Evolutionary conservation across 495 filamentous ascomycete species (phyloP).

Genomic region (Podospora pseudopauciseta): DNA sequence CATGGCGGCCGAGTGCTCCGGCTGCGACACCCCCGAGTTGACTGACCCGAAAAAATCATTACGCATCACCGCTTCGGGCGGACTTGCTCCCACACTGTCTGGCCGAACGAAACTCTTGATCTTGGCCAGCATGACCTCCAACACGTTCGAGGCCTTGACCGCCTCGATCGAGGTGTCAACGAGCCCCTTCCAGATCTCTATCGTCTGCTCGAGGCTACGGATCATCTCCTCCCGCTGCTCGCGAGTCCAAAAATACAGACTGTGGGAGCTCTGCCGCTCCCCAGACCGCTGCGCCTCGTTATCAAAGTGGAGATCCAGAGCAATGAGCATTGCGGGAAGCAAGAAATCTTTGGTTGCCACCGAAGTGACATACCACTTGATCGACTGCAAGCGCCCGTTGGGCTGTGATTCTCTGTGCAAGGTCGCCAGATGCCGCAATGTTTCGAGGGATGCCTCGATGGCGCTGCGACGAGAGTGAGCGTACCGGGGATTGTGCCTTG

Average conservation of each 20-base stretch:
- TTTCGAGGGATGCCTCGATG: conserved; percentile 72
- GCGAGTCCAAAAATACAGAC: conserved; percentile 62
- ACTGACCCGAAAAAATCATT: conserved; percentile 30
- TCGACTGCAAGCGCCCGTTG: conserved; percentile 64
- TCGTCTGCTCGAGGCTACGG: conserved; percentile 62
- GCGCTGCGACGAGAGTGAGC: conserved; percentile 76
- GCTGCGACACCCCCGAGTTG: conserved; percentile 39
- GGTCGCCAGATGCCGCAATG: conserved; percentile 71
- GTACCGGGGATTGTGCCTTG: conserved; percentile 68
- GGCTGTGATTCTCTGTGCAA: conserved; percentile 71
- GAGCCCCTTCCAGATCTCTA: conserved; percentile 72
- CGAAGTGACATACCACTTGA: conserved; percentile 70
- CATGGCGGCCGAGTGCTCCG: conserved; percentile 72
- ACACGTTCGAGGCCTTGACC: conserved; percentile 72
- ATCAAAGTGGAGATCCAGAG: conserved; percentile 66
- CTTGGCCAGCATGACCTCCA: conserved; percentile 76
- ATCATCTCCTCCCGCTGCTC: conserved; percentile 77
- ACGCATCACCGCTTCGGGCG: conserved; percentile 26
- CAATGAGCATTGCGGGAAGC: conserved; percentile 84
- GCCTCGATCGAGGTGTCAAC: conserved; percentile 80
- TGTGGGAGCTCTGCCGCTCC: conserved; percentile 38
- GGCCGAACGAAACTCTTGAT: conserved; percentile 47
- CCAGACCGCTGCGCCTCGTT: conserved; percentile 35
- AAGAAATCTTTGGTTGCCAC: conserved; percentile 83
- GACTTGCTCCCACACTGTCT: conserved; percentile 14